Conservation (phyloP, 164 flowering plant species). For the Magnolia kwangsiensis region DNA sequence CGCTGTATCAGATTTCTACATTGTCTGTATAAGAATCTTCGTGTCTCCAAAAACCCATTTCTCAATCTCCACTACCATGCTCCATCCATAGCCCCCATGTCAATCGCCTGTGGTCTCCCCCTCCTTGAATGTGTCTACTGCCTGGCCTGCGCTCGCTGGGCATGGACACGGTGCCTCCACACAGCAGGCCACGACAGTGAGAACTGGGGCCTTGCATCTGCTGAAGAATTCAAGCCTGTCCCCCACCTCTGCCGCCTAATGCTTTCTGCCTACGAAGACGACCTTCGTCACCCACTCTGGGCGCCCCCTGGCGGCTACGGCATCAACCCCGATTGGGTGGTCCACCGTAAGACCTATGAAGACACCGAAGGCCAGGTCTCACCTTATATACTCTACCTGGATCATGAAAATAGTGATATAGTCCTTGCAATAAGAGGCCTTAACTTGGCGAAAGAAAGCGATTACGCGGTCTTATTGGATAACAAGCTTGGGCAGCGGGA, state of each 20-base stretch:
- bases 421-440: conserved; percentile 75
- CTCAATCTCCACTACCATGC: conserved; percentile 14
- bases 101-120: conserved; percentile 54
- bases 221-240: conserved; percentile 84
- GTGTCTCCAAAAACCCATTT: conserved; percentile 23
- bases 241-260: conserved; percentile 80
- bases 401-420: conserved; percentile 68
- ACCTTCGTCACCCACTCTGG: conserved; percentile 70
- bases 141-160: conserved; percentile 68
- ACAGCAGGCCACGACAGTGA: conserved; percentile 79
- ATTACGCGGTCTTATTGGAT: conserved; percentile 75
- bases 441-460: conserved; percentile 77
- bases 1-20: no score
- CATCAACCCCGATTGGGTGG: conserved; percentile 65
- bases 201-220: conserved; percentile 79
- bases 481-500: conserved; percentile 75
- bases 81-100: conserved; percentile 38
- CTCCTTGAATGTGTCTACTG: conserved; percentile 66
- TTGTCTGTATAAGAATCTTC: no score
- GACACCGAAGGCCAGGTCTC: conserved; percentile 71
- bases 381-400: conserved; percentile 74
- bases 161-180: conserved; percentile 65
- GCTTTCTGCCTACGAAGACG: conserved; percentile 81
- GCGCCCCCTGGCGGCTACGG: conserved; percentile 89
- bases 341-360: conserved; percentile 49